phyloP scores from a whole-genome alignment of 2,329 filamentous ascomycete genomes.

The Alternaria viburni region DNA sequence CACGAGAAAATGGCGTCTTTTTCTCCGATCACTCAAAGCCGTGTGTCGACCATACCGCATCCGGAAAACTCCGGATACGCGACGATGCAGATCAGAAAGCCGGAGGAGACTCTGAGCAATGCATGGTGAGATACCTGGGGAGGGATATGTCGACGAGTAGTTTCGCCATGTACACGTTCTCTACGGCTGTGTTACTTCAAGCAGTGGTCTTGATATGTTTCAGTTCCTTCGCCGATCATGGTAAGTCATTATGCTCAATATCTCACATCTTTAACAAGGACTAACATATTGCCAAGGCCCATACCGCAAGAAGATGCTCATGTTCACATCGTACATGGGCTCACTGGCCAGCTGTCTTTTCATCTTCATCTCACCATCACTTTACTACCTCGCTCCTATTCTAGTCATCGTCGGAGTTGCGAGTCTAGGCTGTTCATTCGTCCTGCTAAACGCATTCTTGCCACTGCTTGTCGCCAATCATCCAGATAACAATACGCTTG shows the following conservation, averaged over 20 bases:
- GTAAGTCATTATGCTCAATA: constrained; percentile 54
- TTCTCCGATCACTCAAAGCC: constrained; percentile 75
- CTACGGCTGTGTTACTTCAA: constrained; percentile 83
- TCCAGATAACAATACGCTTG: constrained; percentile 51
- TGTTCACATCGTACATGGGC: constrained; percentile 80
- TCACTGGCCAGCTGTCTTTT: constrained; percentile 81
- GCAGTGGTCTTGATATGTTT: constrained; percentile 90
- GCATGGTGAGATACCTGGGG: constrained; percentile 78
- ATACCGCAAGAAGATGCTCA: constrained; percentile 83
- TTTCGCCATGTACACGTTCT: constrained; percentile 96
- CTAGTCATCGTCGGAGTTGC: constrained; percentile 87
- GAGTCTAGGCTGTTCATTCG: constrained; percentile 91
- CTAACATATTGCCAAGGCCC: constrained; percentile 35
- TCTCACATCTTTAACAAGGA: neutral
- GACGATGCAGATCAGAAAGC: constrained; percentile 18
- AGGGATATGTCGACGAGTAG: constrained; percentile 86
- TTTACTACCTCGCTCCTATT: constrained; percentile 81
- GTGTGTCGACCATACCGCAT: constrained; percentile 68
- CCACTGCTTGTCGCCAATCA: constrained; percentile 86
- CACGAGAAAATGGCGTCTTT: constrained; percentile 85
- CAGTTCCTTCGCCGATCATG: constrained; percentile 91
- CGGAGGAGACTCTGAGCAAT: constrained; percentile 59
- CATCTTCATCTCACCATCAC: constrained; percentile 72
- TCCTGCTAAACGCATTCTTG: constrained; percentile 91
- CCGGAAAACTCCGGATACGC: constrained; percentile 25